phyloP scores from a whole-genome alignment of 2,329 filamentous ascomycete species.

The Hortaea werneckii region DNA sequence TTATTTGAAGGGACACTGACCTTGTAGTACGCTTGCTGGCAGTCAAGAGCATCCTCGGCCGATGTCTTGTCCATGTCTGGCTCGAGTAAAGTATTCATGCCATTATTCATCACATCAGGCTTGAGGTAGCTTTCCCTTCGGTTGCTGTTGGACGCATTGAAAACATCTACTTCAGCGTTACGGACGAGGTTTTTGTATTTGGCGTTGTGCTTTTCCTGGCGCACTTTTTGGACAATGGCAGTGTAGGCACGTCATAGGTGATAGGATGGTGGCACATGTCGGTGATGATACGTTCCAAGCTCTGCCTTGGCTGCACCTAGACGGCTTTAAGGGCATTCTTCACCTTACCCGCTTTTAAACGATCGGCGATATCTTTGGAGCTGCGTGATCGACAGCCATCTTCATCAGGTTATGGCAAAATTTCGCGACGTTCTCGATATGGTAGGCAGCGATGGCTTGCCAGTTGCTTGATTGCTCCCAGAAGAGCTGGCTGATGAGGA shows the following conservation, averaged over 20 bases:
- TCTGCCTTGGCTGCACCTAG: constrained; percentile 31
- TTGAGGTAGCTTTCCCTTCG: constrained; percentile 1
- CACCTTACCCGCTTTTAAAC: constrained; percentile 29
- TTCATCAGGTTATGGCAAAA: constrained; percentile 28
- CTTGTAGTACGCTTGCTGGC: constrained; percentile 28
- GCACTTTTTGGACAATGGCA: constrained; percentile 25
- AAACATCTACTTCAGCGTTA: constrained; percentile 2
- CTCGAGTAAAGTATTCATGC: constrained; percentile 22
- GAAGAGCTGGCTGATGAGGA: constrained; percentile 51
- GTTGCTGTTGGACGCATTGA: background rate
- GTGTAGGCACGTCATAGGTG: constrained; percentile 31
- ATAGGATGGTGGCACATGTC: constrained; percentile 32
- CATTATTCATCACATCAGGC: constrained; percentile 6
- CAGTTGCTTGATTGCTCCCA: constrained; percentile 48
- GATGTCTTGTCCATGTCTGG: constrained; percentile 27
- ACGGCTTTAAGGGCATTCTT: constrained; percentile 32
- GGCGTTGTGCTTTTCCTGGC: constrained; percentile 7
- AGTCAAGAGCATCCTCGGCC: constrained; percentile 28
- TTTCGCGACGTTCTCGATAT: constrained; percentile 28
- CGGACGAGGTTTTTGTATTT: constrained; percentile 8
- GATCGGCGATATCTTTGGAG: constrained; percentile 32
- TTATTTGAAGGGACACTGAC: constrained; percentile 8
- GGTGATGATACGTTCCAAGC: constrained; percentile 34
- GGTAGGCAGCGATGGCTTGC: constrained; percentile 31
- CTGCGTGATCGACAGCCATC: constrained; percentile 26